Evolutionary conservation across 106 monocot genomes (phyloP), one percentile per base, ranked within the genome.

Genomic region (Posidonia australis): DNA sequence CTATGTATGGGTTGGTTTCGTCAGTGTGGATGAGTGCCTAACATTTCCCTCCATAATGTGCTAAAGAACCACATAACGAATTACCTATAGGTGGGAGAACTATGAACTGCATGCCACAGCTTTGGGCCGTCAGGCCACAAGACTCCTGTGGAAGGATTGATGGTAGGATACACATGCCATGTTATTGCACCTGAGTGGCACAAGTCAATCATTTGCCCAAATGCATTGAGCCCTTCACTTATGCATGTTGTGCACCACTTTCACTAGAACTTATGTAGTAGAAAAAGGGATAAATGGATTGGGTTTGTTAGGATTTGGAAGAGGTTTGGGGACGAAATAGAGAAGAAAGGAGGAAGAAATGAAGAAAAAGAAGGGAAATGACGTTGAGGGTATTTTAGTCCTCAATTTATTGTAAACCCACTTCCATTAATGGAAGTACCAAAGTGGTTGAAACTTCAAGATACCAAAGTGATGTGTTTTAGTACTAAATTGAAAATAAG

Each of bases 191-290:
- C 98, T 0, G 98, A 98, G 68, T 59, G 98, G 23, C 98, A 98
- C 76, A 98, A 98, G 70, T 91, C 98, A 0, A 98, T 98, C 11
- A 60, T 98, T 16, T 68, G 84, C 17, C 84, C 90, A 0, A 85
- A 90, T 44, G 80, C 79, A 5, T 45, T 98, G 55, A 85, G 87
- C 66, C 73, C 81, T 10, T 87, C 91, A 10, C 57, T 98, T 53
- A 77, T 98, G 76, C 91, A 84, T 31, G 77, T 91, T 9, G 98
- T 98, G 61, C 98, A 98, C 69, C 98, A 98, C 54, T 98, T 98
- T 65, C 87, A 91, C 66, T n/a, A n/a, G n/a, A n/a, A n/a, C n/a
- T n/a, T n/a, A n/a, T n/a, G n/a, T n/a, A n/a, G n/a, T n/a, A n/a
- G n/a, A n/a, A n/a, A n/a, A n/a, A n/a, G n/a, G n/a, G n/a, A n/a